Conservation (phyloP, 768 basidiomycete genomes). For the Asterophora parasitica region DNA sequence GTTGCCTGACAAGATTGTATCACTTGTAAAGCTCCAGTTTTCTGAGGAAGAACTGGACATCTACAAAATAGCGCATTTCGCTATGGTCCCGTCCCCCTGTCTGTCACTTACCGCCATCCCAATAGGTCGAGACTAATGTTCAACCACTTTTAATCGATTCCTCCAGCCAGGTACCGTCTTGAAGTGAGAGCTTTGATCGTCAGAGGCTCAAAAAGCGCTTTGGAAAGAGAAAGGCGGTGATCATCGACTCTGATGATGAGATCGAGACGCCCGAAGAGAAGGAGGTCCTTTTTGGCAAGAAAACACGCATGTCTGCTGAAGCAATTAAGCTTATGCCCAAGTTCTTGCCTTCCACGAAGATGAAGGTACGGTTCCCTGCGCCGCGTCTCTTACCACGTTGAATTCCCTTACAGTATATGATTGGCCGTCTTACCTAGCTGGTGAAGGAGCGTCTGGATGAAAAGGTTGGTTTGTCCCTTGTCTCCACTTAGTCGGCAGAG, state of each 20-base stretch:
- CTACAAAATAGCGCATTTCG: constrained; percentile 42
- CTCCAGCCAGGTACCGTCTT: constrained; percentile 60
- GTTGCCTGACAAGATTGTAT: constrained; percentile 51
- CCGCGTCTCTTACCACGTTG: not conserved
- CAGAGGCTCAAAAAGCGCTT: constrained; percentile 32
- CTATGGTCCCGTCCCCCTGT: not conserved
- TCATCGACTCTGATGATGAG: constrained; percentile 44
- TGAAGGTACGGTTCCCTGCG: constrained; percentile 44
- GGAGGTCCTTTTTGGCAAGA: constrained; percentile 37
- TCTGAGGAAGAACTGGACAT: constrained; percentile 57
- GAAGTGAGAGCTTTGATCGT: constrained; percentile 52
- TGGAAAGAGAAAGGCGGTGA: constrained; percentile 33
- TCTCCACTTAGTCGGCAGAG: constrained; percentile 57
- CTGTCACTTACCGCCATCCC: not conserved
- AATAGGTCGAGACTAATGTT: constrained; percentile 45
- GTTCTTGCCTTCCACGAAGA: constrained; percentile 70
- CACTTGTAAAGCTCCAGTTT: constrained; percentile 51
- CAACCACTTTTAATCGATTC: constrained; percentile 65
- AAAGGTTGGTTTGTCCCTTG: constrained; percentile 56
- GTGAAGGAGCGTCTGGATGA: constrained; percentile 49
- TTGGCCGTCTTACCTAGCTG: constrained; percentile 46
- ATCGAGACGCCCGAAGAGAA: constrained; percentile 35
- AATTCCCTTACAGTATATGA: constrained; percentile 42
- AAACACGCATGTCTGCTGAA: constrained; percentile 23
- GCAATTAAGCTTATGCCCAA: constrained; percentile 43